Evolutionary conservation across 495 filamentous ascomycete species (phyloP), one percentile per base, ranked within the genome.

Genomic region (Aspergillus ostianus): DNA sequence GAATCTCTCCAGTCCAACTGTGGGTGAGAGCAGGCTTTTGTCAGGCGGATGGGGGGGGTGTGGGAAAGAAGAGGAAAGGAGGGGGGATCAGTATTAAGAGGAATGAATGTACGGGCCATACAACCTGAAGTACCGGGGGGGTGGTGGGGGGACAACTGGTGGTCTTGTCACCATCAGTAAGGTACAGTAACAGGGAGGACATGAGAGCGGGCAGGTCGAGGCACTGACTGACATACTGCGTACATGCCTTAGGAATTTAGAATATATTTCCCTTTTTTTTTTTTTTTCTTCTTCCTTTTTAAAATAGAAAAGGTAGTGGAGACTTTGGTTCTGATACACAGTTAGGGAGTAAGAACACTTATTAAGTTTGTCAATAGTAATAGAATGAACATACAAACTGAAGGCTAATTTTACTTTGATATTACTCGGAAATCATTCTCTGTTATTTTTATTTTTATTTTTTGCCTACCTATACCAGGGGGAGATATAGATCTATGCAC

Each of bases 41-140:
- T 57, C 67, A 69, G 62, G 48, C 51, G 29, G 56, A 50, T 46
- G 20, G n/a, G n/a, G n/a, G n/a, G n/a, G n/a, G n/a, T n/a, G n/a
- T n/a, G n/a, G n/a, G n/a, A 17, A 17, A 41, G 36, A 5, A 17
- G 36, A 13, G 23, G 50, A 52, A 47, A 47, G 56, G 56, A 46
- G 56, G 56, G 48, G 49, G 32, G 49, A 55, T 12, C 47, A 52
- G 32, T 56, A 55, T 13, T 57, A 58, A 49, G 55, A 65, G 10
- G 23, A 57, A 29, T 13, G 47, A 41, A 30, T 49, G 27, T 56
- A 56, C 54, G 17, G 27, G 26, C 23, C 29, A 17, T 13, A 41
- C 36, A 15, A 6, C 13, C 36, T 41, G n/a, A 41, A 36, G 51
- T 50, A 55, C 54, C 17, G 29, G 29, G 29, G 29, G 29, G 29